Conservation (phyloP, 169 alveolate species). For the Blepharisma undulans region DNA sequence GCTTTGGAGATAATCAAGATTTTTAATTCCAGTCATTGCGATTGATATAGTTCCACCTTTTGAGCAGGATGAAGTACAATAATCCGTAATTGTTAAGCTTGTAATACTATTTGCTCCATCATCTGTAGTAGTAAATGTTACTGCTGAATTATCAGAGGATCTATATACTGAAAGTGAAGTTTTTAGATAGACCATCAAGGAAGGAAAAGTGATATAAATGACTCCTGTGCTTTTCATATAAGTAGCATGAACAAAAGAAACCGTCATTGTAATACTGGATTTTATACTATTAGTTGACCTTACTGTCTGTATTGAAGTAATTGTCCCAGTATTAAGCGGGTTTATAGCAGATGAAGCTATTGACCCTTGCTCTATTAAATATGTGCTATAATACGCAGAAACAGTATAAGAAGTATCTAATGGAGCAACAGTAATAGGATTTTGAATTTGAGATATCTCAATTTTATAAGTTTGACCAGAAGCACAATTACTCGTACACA, state of each 20-base stretch:
- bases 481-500: not conserved
- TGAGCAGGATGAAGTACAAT: conserved; percentile 5
- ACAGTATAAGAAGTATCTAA: not conserved
- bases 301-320: not conserved
- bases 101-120: conserved; percentile 4
- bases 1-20: not conserved
- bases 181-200: not conserved
- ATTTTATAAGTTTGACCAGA: not conserved
- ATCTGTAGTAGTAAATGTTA: not conserved
- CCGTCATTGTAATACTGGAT: not conserved
- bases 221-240: not conserved
- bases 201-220: not conserved
- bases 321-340: not conserved
- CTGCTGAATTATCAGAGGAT: not conserved
- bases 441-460: not conserved
- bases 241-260: not conserved
- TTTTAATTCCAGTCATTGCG: not conserved
- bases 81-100: not conserved
- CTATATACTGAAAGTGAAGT: not conserved
- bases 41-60: not conserved
- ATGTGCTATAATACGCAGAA: not conserved
- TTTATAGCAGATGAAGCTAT: not conserved
- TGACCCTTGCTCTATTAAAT: not conserved
- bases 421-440: not conserved
- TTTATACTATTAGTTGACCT: not conserved